Evolutionary conservation across 2,329 filamentous ascomycete genomes (phyloP), one percentile per base, ranked within the genome.

Genomic region (Nemania abortiva): DNA sequence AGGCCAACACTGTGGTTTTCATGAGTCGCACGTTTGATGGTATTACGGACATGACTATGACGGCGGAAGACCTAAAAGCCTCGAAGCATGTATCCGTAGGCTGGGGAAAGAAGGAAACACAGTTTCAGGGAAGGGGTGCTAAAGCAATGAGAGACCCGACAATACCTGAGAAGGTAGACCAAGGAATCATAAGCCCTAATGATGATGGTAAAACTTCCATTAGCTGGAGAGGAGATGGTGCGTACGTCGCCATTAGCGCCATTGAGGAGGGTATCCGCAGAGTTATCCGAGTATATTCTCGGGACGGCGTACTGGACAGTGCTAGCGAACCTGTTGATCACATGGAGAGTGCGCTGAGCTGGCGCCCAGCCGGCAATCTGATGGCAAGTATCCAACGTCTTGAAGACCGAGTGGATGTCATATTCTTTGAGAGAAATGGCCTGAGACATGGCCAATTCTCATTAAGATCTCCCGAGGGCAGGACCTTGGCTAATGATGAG

Each of bases 391-490:
- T 97, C 53, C 94, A 97, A 79, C 87, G 93, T 18, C 81, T 89
- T n/a, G 79, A 86, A 1, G 88, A 91, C 56, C 85, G 86, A n/a
- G 83, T 93, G 22, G 91, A 97, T 74, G 90, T 98, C 53, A 90
- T 97, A 2, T 99, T 99, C 81, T 99, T 99, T 74, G 96, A 99
- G 82, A 88, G 95, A 61, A 99, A 99, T 76, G 96, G 96, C n/a
- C 86, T 99, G 67, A 89, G 95, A n/a, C 96, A 99, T 80, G 96
- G 96, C 4, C 89, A 98, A 73, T 99, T 98, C 77, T 89, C 89
- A n/a, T 84, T 99, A 20, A 89, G 93, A 55, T 88, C 86, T 2
- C 83, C 87, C 13, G 86, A 89, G 68, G 89, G 90, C 57, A 81
- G 87, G 63, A 79, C 86, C 7, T 81, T 83, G 1, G 84, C 86